These are phyloP conservation scores for Tulasnella sp. DNA, from an alignment of 768 basidiomycete genomes.

Conservation along the genomic window DNA sequence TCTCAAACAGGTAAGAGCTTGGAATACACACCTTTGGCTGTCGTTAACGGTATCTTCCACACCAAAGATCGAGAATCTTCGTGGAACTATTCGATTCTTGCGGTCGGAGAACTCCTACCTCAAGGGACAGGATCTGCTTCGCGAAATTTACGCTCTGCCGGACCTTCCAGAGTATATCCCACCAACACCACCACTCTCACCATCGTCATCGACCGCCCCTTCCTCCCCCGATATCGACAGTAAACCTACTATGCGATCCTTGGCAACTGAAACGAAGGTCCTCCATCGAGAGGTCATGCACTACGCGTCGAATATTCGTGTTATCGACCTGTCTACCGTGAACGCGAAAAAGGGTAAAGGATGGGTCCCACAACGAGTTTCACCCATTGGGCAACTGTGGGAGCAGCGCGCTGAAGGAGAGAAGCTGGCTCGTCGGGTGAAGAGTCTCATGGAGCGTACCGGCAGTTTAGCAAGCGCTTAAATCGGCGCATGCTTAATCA, in stretches of 20 bases:
- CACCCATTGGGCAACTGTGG: conserved; percentile 69
- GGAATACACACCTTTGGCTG: not conserved
- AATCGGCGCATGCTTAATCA: too few relatives aligned
- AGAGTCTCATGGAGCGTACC: conserved; percentile 34
- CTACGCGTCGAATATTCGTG: conserved; percentile 68
- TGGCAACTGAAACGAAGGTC: conserved; percentile 72
- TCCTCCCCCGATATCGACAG: conserved; percentile 10
- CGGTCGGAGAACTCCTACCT: conserved; percentile 88
- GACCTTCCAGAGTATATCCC: conserved; percentile 38
- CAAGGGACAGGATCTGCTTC: conserved; percentile 82
- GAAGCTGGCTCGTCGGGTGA: conserved; percentile 53
- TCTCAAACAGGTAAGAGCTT: conserved; percentile 60
- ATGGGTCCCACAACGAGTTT: conserved; percentile 74
- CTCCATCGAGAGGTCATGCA: conserved; percentile 83
- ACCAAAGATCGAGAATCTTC: conserved; percentile 91
- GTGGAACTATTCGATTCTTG: conserved; percentile 84
- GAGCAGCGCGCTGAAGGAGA: conserved; percentile 70
- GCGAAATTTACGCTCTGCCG: conserved; percentile 66
- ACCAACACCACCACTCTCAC: conserved; percentile 51
- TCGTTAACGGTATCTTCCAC: not conserved
- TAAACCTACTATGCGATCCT: conserved; percentile 44
- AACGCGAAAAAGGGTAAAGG: conserved; percentile 24
- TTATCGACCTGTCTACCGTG: conserved; percentile 68
- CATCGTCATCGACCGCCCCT: conserved; percentile 19
- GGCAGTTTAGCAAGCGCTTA: not conserved